A percentile compares a stretch with the other conserved stretches of the same genome.
These are phyloP conservation scores for Phytophthora parvispora DNA, from an alignment of 352 stramenopile genomes.

Conservation along the genomic window DNA sequence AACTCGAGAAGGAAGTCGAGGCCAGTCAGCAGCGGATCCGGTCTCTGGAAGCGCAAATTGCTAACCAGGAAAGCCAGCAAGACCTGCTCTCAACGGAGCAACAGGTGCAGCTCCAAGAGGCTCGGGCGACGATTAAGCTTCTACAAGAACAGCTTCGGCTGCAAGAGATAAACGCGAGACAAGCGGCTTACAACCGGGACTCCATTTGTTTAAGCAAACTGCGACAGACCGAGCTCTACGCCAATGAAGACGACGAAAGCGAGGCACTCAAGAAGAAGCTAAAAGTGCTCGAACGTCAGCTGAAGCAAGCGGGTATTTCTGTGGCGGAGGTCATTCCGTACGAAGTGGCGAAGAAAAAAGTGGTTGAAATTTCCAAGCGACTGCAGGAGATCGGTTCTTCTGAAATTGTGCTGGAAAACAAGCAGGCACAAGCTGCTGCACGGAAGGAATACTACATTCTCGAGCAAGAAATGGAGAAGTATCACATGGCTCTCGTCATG, in stretches of 20 bases:
- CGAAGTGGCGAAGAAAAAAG: constrained; percentile 79
- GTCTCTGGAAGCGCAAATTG: constrained; percentile 65
- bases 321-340: constrained; percentile 93
- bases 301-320: constrained; percentile 81
- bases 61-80: constrained; percentile 63
- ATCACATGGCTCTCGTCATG: constrained; percentile 91
- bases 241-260: constrained; percentile 54
- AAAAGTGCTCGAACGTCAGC: constrained; percentile 77
- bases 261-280: constrained; percentile 71
- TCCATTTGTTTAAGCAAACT: constrained; percentile 68
- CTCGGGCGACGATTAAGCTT: constrained; percentile 59
- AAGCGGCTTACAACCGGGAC: constrained; percentile 62
- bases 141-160: constrained; percentile 68
- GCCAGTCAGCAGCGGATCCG: constrained; percentile 68
- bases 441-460: constrained; percentile 91
- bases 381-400: constrained; percentile 88
- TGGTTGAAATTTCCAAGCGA: constrained; percentile 80
- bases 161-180: constrained; percentile 62
- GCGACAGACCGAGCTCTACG: constrained; percentile 47
- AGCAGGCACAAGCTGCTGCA: constrained; percentile 50
- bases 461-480: constrained; percentile 94
- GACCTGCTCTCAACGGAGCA: constrained; percentile 68
- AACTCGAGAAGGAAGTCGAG: constrained; percentile 81
- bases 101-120: constrained; percentile 66
- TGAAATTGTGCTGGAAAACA: constrained; percentile 67